Conservation (phyloP, 495 filamentous ascomycete genomes). For the Hypoxylon rickii region DNA sequence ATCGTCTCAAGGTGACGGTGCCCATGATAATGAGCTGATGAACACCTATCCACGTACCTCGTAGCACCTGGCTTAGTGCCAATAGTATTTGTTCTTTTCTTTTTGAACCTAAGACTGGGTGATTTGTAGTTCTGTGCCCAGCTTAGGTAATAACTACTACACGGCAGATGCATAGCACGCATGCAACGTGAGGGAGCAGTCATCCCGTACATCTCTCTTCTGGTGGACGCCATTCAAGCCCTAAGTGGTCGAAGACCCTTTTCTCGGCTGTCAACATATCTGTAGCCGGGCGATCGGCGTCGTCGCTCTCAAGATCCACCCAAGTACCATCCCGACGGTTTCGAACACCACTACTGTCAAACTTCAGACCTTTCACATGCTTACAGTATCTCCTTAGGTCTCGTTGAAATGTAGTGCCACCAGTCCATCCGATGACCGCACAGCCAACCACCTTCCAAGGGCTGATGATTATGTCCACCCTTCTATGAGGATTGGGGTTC, state of each 20-base stretch:
- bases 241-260: slow-evolving; percentile 78
- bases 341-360: slow-evolving; percentile 87
- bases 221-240: slow-evolving; percentile 72
- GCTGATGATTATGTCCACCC: slow-evolving; percentile 92
- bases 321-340: slow-evolving; percentile 65
- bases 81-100: no score
- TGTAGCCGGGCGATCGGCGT: slow-evolving; percentile 48
- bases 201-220: slow-evolving; percentile 77
- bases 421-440: slow-evolving; percentile 86
- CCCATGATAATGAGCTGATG: no score
- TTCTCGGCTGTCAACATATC: slow-evolving; percentile 74
- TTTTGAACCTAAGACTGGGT: no score
- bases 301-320: slow-evolving; percentile 62
- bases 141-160: no score
- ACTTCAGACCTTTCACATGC: slow-evolving; percentile 73
- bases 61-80: no score
- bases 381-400: slow-evolving; percentile 84
- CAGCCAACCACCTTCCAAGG: slow-evolving; percentile 89
- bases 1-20: no score
- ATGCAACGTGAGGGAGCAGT: no score
- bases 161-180: no score
- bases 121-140: no score
- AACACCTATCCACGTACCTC: no score
- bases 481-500: slow-evolving; percentile 77
- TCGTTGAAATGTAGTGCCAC: slow-evolving; percentile 85